A percentile compares a stretch with the other conserved stretches of the same genome.
Evolutionary conservation across 768 basidiomycete species (phyloP).

Genomic region (Ephemerocybe angulata): DNA sequence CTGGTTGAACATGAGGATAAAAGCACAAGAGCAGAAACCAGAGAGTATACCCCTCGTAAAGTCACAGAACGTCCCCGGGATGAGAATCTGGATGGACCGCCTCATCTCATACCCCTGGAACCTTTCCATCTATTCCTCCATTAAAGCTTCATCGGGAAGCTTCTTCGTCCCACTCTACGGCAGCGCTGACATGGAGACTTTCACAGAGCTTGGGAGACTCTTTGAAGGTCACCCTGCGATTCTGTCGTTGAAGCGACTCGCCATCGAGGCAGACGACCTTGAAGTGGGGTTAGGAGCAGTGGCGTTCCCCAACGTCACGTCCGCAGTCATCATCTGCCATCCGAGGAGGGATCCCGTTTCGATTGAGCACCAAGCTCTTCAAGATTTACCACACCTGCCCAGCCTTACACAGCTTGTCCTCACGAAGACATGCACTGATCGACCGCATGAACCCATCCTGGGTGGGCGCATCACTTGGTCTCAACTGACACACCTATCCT

Average conservation of each 20-base stretch:
- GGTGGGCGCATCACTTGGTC: background rate
- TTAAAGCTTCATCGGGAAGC: background rate
- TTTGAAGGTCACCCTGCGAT: background rate
- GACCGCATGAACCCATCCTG: no score
- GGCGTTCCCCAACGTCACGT: background rate
- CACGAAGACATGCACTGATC: background rate
- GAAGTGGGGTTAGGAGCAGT: background rate
- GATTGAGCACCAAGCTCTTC: background rate
- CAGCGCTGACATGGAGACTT: no score
- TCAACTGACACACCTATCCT: constrained; percentile 1
- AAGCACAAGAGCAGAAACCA: background rate
- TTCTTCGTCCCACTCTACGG: no score
- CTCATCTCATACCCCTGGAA: background rate
- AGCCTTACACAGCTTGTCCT: background rate
- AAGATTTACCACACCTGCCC: background rate
- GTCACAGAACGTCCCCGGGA: background rate
- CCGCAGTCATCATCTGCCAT: background rate
- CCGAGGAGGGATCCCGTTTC: background rate
- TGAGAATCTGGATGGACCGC: background rate
- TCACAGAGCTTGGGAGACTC: background rate
- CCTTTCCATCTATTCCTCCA: background rate
- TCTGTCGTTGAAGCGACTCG: background rate
- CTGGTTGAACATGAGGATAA: no score
- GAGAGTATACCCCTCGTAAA: background rate
- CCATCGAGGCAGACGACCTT: background rate